Evolutionary conservation across 2,329 filamentous ascomycete genomes (phyloP), one percentile per base, ranked within the genome.

Genomic region (Claviceps sorghi): DNA sequence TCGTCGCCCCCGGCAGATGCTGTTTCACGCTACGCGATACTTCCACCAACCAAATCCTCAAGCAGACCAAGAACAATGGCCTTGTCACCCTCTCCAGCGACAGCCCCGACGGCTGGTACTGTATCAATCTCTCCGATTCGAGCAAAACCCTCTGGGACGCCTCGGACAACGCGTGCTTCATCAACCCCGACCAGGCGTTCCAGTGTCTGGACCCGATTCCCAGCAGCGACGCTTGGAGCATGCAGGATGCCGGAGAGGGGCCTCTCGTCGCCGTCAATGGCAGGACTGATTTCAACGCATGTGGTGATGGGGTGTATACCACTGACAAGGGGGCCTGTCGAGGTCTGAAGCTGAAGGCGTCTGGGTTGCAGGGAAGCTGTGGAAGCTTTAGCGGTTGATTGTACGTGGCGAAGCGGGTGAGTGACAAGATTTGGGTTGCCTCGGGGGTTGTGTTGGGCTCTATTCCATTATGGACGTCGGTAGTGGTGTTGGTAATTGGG

Each of bases 131-230:
- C 13, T 53, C 59, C 22, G 51, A 60, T 42, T 9, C 55, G 0
- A 58, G 57, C n/a, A 57, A 60, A 2, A 51, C 64, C 4, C 59
- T 67, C 10, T 57, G 56, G 17, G 64, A 67, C 40, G 52, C 52
- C 36, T 54, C 52, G 53, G 58, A 60, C 56, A 65, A 64, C 50
- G 63, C 65, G n/a, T 68, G 65, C 56, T 65, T 65, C 53, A 53
- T 66, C 53, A 52, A 54, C 43, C 56, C 58, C 17, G 53, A 58
- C 22, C 55, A 58, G 19, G 53, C 57, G 21, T 56, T 68, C 41
- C 60, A 64, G 49, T 68, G 65, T 9, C 61, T 65, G 40, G 65
- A 68, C 46, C 60, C 60, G 19, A 66, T 58, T 1, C 63, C 61
- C 1, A 63, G 64, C 19, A 55, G 57, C 22, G 60, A 62, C 32